Percentiles rank a stretch among this genome's conserved stretches.
Conservation (phyloP, 139 green algal species). For the Coelastrella sp. region DNA sequence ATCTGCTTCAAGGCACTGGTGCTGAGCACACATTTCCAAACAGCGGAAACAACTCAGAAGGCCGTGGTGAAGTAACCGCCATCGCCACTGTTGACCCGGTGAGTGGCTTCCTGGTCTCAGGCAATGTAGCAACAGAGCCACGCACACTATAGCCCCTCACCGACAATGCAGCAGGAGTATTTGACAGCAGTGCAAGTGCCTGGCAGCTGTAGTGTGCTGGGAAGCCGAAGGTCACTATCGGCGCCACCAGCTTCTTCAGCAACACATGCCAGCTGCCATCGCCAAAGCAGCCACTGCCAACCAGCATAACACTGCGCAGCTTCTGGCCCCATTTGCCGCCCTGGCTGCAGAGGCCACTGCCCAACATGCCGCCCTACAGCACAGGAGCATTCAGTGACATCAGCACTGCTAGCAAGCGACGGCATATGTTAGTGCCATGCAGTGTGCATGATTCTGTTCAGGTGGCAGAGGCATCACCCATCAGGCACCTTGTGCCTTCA, state of each 20-base stretch:
- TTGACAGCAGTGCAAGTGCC: slow-evolving; percentile 22
- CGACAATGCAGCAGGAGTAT: slow-evolving; percentile 35
- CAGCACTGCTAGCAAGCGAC: not conserved
- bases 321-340: slow-evolving; percentile 9
- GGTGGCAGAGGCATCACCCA: no score
- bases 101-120: no score
- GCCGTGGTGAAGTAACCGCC: no score
- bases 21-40: no score
- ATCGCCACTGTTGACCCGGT: no score
- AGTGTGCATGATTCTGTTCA: no score
- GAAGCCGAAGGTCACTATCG: slow-evolving; percentile 12
- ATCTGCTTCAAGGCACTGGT: no score
- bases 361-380: slow-evolving; percentile 21
- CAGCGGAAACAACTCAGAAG: no score
- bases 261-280: slow-evolving; percentile 24
- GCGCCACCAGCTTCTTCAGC: slow-evolving; percentile 30
- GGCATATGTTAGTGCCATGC: not conserved
- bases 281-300: slow-evolving; percentile 38
- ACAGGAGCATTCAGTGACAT: not conserved
- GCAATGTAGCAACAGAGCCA: not conserved
- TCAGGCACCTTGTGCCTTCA: not conserved
- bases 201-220: slow-evolving; percentile 13
- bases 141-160: not conserved
- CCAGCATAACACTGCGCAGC: slow-evolving; percentile 19
- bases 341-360: slow-evolving; percentile 33